phyloP scores from a whole-genome alignment of 148 eudicot genomes.

The Hydrangea macrophylla region DNA sequence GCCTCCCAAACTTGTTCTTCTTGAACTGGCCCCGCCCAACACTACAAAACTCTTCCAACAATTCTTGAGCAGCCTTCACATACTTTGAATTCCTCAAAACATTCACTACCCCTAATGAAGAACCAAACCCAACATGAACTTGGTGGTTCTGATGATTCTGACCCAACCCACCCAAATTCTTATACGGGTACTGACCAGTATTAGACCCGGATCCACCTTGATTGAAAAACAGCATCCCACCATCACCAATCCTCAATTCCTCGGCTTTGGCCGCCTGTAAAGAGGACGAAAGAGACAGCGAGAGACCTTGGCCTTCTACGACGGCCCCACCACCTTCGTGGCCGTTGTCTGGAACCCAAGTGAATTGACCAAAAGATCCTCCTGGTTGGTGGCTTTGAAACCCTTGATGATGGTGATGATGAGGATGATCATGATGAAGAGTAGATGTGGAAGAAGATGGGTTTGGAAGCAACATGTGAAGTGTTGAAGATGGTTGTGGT shows the following conservation, averaged over 20 bases:
- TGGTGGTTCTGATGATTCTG: constrained; percentile 29
- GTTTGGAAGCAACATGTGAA: constrained; percentile 45
- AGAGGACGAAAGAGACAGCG: constrained; percentile 67
- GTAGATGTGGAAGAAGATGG: constrained; percentile 25
- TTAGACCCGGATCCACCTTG: constrained; percentile 28
- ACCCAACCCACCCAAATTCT: constrained; percentile 39
- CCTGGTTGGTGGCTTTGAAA: constrained; percentile 15
- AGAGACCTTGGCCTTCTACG: constrained; percentile 63
- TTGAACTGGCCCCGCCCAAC: constrained; percentile 73
- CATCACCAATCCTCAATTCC: constrained; percentile 43
- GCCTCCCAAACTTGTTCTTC: constrained; percentile 41
- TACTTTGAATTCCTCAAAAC: constrained; percentile 73
- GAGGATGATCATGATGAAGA: no score
- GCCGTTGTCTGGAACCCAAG: constrained; percentile 24
- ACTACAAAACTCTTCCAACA: constrained; percentile 84
- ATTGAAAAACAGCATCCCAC: constrained; percentile 54
- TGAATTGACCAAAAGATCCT: constrained; percentile 33
- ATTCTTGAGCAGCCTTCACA: constrained; percentile 70
- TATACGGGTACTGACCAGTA: constrained; percentile 30
- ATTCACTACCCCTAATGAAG: constrained; percentile 56
- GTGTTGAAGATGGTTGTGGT: constrained; percentile 22
- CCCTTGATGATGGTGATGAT: no score
- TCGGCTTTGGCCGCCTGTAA: constrained; percentile 68
- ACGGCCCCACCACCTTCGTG: constrained; percentile 20
- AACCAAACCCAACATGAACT: constrained; percentile 53